phyloP scores from a whole-genome alignment of 768 basidiomycete genomes.

The Aureoboletus auriporus region DNA sequence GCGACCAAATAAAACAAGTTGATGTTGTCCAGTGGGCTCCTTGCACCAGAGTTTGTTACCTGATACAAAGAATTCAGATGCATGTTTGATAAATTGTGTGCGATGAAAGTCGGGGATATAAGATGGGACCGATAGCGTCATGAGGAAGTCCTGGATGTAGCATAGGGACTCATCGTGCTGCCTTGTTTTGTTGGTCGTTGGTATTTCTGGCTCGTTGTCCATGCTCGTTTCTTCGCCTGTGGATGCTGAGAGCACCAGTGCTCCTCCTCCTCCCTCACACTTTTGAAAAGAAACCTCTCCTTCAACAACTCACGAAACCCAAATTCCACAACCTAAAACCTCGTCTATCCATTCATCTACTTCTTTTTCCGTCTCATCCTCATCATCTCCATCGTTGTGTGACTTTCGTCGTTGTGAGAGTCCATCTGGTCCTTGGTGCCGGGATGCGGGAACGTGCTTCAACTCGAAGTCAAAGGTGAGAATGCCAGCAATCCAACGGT shows the following conservation, averaged over 20 bases:
- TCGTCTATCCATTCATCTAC: slow-evolving; percentile 19
- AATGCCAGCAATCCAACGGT: neutral
- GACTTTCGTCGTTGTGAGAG: neutral
- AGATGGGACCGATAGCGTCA: too few relatives aligned
- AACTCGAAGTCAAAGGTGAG: neutral
- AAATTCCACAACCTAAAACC: slow-evolving; percentile 6
- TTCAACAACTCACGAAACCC: neutral
- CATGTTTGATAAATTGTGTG: neutral
- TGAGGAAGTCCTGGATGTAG: too few relatives aligned
- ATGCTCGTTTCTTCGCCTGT: neutral
- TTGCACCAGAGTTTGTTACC: slow-evolving; percentile 16
- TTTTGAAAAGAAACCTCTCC: neutral
- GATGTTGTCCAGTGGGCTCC: slow-evolving; percentile 16
- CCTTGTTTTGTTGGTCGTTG: neutral
- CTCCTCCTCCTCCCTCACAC: neutral
- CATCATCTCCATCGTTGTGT: neutral
- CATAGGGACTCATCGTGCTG: neutral
- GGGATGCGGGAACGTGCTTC: neutral
- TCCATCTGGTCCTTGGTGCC: neutral
- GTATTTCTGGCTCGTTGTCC: neutral
- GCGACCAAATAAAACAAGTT: slow-evolving; percentile 14
- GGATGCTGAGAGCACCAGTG: neutral
- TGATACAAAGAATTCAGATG: slow-evolving; percentile 12
- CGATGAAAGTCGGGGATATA: neutral
- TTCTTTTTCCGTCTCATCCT: neutral